These are phyloP conservation scores for Leccinum aurantiacum DNA, from an alignment of 768 basidiomycete species.

Conservation along the genomic window DNA sequence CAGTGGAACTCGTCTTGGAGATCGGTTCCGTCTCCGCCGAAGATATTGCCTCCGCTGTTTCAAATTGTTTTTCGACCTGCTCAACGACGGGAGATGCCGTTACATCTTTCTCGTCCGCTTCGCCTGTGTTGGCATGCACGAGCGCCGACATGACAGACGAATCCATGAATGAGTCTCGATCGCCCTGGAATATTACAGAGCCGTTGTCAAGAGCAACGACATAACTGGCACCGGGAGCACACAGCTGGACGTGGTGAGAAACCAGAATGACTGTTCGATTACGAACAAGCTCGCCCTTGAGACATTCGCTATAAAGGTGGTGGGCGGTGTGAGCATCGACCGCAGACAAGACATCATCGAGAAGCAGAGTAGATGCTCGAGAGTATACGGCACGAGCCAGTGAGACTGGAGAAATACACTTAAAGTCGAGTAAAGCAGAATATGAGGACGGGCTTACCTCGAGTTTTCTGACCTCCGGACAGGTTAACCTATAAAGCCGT, in stretches of 20 bases:
- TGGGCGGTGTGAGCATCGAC: slow-evolving; percentile 88
- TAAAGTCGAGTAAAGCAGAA: background rate
- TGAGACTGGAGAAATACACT: slow-evolving; percentile 45
- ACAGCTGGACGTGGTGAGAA: slow-evolving; percentile 92
- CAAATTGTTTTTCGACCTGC: slow-evolving; percentile 2
- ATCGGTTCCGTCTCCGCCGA: slow-evolving; percentile 20
- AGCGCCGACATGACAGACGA: slow-evolving; percentile 67
- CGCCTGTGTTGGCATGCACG: slow-evolving; percentile 53
- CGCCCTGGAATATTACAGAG: slow-evolving; percentile 73
- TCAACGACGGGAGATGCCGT: slow-evolving; percentile 13
- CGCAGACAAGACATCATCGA: slow-evolving; percentile 76
- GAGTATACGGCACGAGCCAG: slow-evolving; percentile 89
- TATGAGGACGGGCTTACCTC: slow-evolving; percentile 42
- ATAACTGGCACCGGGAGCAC: slow-evolving; percentile 74
- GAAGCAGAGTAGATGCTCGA: slow-evolving; percentile 72
- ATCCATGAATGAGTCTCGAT: slow-evolving; percentile 57
- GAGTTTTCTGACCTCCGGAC: slow-evolving; percentile 64
- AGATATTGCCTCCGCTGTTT: slow-evolving; percentile 24
- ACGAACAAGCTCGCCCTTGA: slow-evolving; percentile 75
- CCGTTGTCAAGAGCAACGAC: slow-evolving; percentile 76
- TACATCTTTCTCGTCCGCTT: slow-evolving; percentile 44
- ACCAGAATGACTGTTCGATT: slow-evolving; percentile 85
- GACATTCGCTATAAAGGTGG: slow-evolving; percentile 76
- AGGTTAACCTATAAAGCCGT: slow-evolving; percentile 27
- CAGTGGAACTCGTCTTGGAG: slow-evolving; percentile 48